Evolutionary conservation across 352 stramenopile genomes (phyloP), one percentile per base, ranked within the genome.

Genomic region (Phytophthora boehmeriae): DNA sequence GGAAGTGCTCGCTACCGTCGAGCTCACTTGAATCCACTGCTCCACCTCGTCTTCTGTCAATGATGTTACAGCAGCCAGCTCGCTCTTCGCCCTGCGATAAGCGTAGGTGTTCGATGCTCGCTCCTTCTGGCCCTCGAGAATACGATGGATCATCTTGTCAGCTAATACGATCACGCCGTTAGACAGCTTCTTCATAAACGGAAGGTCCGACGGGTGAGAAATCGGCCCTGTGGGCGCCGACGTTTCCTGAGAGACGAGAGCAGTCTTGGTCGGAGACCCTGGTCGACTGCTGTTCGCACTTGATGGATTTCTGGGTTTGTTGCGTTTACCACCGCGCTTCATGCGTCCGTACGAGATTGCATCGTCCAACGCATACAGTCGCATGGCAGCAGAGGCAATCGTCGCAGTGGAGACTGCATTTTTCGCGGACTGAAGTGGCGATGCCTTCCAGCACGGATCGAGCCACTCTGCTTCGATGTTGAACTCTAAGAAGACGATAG

Each of bases 391-490:
- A 2, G 83, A 93, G 8, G 87, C 84, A 42, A 93, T 81, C 1
- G 85, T 95, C 1, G 76, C 77, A 14, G 56, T 85, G 19, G 67
- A 53, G 32, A 93, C 69, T 4, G 82, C 76, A 32, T 76, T 82
- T 42, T 84, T 80, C 10, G 81, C 77, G 2, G 83, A 87, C 28
- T 83, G 80, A 30, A 93, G 57, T 8, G 73, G 74, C 5, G 86
- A 86, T 3, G 82, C 74, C 49, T 91, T 93, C 81, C 81, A 95
- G 25, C 73, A 74, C 2, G 83, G 68, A 54, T 95, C 87, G 11
- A 95, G 68, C 77, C 79, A 93, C 38, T 95, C 87, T 6, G 56
- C 71, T 39, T 95, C 87, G 42, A 95, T 66, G 25, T 78, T 88
- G 4, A 78, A 80, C 58, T 95, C 87, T 20, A 95, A 60, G 19